These are phyloP conservation scores for Aphanomyces astaci DNA, from an alignment of 352 stramenopile genomes.

Conservation along the genomic window DNA sequence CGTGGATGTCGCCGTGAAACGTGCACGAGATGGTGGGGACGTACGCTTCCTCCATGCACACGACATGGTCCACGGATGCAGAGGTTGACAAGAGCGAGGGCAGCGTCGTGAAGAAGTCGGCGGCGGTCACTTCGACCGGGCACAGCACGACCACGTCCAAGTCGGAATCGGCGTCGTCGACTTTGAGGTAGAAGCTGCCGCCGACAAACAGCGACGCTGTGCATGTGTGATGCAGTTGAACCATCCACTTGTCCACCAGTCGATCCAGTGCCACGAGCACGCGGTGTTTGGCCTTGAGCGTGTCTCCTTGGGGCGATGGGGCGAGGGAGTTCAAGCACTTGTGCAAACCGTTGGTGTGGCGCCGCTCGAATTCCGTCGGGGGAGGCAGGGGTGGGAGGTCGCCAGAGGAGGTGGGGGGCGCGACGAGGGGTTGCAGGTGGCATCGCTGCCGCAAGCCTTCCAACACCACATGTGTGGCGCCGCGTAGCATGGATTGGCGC, in stretches of 20 bases:
- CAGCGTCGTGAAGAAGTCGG: conserved; percentile 62
- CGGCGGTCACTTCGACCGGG: conserved; percentile 46
- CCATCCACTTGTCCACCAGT: conserved; percentile 62
- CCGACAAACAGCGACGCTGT: conserved; percentile 55
- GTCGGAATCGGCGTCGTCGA: conserved; percentile 63
- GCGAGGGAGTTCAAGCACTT: conserved; percentile 68
- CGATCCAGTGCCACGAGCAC: conserved; percentile 70
- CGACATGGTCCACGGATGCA: conserved; percentile 44
- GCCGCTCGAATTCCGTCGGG: conserved; percentile 65
- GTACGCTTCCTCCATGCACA: conserved; percentile 60
- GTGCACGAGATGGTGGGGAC: conserved; percentile 71
- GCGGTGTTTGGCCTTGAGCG: conserved; percentile 62
- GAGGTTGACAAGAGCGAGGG: conserved; percentile 39
- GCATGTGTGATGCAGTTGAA: conserved; percentile 27
- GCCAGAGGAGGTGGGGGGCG: background rate
- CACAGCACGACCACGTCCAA: conserved; percentile 72
- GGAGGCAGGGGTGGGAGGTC: conserved; percentile 22
- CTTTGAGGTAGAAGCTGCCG: conserved; percentile 76
- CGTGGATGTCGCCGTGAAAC: conserved; percentile 42
- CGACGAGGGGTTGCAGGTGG: conserved; percentile 19
- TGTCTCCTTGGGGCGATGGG: conserved; percentile 43
- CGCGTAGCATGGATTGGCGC: conserved; percentile 17
- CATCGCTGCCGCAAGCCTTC: conserved; percentile 7
- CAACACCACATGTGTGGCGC: conserved; percentile 6
- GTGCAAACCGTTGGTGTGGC: conserved; percentile 71